Base-by-base conservation (phyloP, 371 early-diverging fungal genomes). In the Mortierella sp. region DNA sequence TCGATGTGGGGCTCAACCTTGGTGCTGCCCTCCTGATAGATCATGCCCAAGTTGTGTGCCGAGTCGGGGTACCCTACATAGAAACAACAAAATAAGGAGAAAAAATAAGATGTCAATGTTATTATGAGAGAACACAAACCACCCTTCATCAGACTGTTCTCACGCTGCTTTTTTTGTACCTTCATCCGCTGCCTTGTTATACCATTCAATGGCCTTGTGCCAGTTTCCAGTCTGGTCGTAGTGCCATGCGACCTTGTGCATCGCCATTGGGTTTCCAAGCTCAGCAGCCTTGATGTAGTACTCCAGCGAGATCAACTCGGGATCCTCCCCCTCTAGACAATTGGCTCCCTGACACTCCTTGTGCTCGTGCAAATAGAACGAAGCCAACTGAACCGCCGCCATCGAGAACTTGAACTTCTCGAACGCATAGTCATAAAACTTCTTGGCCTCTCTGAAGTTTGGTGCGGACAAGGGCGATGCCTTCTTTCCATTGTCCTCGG, bases 301-400 rank as follows among this genome's bases (percentile, higher is more conserved):
- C 32, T 80, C 79, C 49, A 78, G 72, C 37, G 86, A 83, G 23
- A 84, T 50, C 42, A 70, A 60, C 65, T 87, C 83, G 43, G 85
- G 72, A 73, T 86, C 82, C 56, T 83, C 78, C 26, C 84, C 84
- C 19, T 80, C 57, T 21, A 51, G 34, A 70, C 86, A 73, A 50
- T 87, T 85, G 43, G 75, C 79, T 7, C 88, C 88, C 19, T 56
- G 62, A 19, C 86, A 86, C 49, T 83, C 72, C 60, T 83, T 83
- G 43, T 79, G 79, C 64, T 87, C 88, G 63, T 86, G 86, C 47
- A 80, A 67, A 58, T 86, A 87, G 42, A 86, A 73, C 4, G 86
- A 85, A 0, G 86, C 86, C 39, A 86, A 72, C 64, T 87, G 88
- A 17, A 86, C 88, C 30, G 85, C 86, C 28, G 86, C 86, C 88